Conservation (phyloP, 169 alveolate species). For the Plasmodium adleri region DNA sequence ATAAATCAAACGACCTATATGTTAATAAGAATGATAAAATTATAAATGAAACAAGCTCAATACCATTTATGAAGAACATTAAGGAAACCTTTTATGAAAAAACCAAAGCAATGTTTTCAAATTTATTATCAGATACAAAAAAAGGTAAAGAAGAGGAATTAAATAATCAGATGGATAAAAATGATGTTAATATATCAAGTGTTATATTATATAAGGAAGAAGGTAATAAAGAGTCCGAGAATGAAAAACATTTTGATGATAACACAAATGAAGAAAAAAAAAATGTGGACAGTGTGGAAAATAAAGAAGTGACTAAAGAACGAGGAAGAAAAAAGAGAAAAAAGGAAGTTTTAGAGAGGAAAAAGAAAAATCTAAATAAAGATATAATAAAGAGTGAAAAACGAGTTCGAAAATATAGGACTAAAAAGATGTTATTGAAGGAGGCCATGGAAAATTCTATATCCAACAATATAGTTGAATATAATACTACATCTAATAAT, state of each 20-base stretch:
- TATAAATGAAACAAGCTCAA: too few relatives aligned
- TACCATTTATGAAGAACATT: too few relatives aligned
- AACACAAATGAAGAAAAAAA: constrained; percentile 7
- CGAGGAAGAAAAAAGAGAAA: constrained; percentile 1
- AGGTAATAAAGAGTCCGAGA: neutral
- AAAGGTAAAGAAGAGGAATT: too few relatives aligned
- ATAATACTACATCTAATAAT: neutral
- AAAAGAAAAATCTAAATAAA: constrained; percentile 2
- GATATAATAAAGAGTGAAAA: constrained; percentile 5
- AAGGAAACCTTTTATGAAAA: too few relatives aligned
- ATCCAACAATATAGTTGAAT: neutral
- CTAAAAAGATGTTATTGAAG: neutral
- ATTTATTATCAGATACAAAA: too few relatives aligned
- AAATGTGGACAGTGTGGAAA: constrained; percentile 3
- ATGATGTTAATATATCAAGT: too few relatives aligned
- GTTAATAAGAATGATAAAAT: too few relatives aligned
- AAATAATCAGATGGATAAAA: too few relatives aligned
- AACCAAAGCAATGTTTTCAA: too few relatives aligned
- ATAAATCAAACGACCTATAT: too few relatives aligned
- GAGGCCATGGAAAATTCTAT: neutral
- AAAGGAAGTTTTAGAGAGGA: neutral
- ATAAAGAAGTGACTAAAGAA: constrained; percentile 16
- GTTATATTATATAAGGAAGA: neutral
- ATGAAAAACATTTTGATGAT: constrained; percentile 1
- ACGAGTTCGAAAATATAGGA: constrained; percentile 5